A percentile compares a stretch with the other conserved stretches of the same genome.
Conservation (phyloP, 805 yeast species). For the Wickerhamomyces mucosus region DNA sequence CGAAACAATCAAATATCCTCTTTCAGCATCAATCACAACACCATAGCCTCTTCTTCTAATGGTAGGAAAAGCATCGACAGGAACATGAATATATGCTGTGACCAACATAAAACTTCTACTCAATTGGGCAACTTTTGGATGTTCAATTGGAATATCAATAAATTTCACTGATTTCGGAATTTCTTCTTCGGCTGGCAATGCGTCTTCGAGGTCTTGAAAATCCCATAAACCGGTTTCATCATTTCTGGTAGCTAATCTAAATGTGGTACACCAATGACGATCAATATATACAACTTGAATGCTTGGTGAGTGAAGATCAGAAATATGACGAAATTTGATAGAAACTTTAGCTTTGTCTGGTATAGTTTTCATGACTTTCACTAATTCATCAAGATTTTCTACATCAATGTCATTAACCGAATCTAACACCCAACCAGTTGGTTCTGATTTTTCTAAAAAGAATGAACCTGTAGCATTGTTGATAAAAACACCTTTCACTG, state of each 20-base stretch:
- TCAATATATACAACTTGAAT: conserved; percentile 64
- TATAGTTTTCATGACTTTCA: conserved; percentile 66
- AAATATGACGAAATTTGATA: conserved; percentile 62
- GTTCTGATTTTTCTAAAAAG: conserved; percentile 45
- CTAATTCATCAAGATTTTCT: conserved; percentile 63
- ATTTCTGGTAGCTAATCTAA: conserved; percentile 58
- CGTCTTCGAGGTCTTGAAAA: conserved; percentile 38
- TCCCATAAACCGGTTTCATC: conserved; percentile 53
- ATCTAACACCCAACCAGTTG: conserved; percentile 74
- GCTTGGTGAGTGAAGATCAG: conserved; percentile 69
- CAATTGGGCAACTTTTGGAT: conserved; percentile 41
- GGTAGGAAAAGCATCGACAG: conserved; percentile 67
- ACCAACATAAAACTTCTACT: conserved; percentile 68
- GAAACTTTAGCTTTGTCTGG: conserved; percentile 72
- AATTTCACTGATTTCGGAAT: conserved; percentile 58
- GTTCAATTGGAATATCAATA: conserved; percentile 56
- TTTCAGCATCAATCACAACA: conserved; percentile 68
- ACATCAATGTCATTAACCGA: conserved; percentile 67
- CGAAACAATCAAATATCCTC: conserved; percentile 74
- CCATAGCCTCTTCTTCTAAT: conserved; percentile 61
- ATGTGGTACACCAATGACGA: conserved; percentile 75
- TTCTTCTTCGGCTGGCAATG: conserved; percentile 44
- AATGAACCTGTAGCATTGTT: conserved; percentile 75
- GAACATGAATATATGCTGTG: conserved; percentile 51
- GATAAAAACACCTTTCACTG: conserved; percentile 76